phyloP scores from a whole-genome alignment of 106 monocot genomes.

The Dioscorea alata region DNA sequence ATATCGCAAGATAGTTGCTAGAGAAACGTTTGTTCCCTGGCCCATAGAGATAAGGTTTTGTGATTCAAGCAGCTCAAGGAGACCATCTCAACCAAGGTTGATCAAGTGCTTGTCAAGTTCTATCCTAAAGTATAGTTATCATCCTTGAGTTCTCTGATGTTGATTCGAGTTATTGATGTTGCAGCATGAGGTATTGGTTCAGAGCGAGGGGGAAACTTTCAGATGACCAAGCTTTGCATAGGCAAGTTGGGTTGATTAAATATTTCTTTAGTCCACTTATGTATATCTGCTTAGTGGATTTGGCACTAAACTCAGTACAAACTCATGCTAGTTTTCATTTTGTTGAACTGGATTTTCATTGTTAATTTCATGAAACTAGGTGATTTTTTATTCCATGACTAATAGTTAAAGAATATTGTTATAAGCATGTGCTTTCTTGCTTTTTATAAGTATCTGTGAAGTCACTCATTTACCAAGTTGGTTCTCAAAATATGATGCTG shows the following conservation, averaged over 20 bases:
- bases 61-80: conserved; percentile 17
- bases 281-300: not conserved
- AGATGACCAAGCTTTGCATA: conserved; percentile 87
- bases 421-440: too few relatives aligned
- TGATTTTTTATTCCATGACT: too few relatives aligned
- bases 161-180: conserved; percentile 5
- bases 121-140: not conserved
- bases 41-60: conserved; percentile 86
- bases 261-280: not conserved
- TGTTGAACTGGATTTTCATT: too few relatives aligned
- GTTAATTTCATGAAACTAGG: too few relatives aligned
- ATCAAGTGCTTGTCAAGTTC: not conserved
- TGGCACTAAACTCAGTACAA: not conserved
- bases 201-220: conserved; percentile 86
- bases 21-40: conserved; percentile 64
- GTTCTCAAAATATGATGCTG: too few relatives aligned
- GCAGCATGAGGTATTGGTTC: conserved; percentile 83
- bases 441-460: too few relatives aligned
- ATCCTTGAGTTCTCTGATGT: not conserved
- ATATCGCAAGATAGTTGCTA: conserved; percentile 57
- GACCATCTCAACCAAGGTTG: conserved; percentile 52
- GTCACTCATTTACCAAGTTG: too few relatives aligned
- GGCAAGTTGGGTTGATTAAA: conserved; percentile 26
- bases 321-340: too few relatives aligned
- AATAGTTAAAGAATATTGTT: too few relatives aligned